Percentiles rank a stretch among this genome's conserved stretches.
These are phyloP conservation scores for Epichloe sibirici DNA, from an alignment of 2,329 filamentous ascomycete genomes.

Conservation along the genomic window DNA sequence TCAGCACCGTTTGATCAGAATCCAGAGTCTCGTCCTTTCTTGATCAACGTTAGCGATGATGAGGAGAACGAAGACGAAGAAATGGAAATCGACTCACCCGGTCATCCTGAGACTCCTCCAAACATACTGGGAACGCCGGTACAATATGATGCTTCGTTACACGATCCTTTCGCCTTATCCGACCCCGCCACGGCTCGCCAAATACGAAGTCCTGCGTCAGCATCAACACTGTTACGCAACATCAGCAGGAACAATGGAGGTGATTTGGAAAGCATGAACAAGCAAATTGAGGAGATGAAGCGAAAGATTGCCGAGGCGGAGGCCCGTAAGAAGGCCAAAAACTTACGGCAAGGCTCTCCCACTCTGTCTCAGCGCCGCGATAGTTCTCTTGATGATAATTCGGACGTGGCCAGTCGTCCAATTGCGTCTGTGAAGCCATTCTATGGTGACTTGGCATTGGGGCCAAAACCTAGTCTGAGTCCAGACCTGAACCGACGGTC, in stretches of 20 bases:
- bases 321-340: conserved; percentile 37
- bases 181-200: conserved; percentile 27
- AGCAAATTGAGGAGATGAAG: conserved; percentile 49
- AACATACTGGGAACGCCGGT: conserved; percentile 19
- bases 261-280: conserved; percentile 39
- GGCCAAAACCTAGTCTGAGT: neutral
- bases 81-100: conserved; percentile 47
- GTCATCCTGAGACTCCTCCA: conserved; percentile 26
- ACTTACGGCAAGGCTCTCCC: conserved; percentile 19
- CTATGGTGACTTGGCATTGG: neutral
- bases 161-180: conserved; percentile 32
- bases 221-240: conserved; percentile 25
- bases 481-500: conserved; percentile 10
- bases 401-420: conserved; percentile 7
- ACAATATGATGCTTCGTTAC: conserved; percentile 26
- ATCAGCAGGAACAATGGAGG: conserved; percentile 21
- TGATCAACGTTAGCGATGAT: conserved; percentile 77
- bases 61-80: conserved; percentile 51
- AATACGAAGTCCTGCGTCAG: conserved; percentile 27
- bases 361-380: conserved; percentile 14
- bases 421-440: neutral
- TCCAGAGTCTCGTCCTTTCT: conserved; percentile 48
- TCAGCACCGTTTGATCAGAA: conserved; percentile 39
- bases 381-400: conserved; percentile 16
- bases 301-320: conserved; percentile 46